phyloP scores from a whole-genome alignment of 768 basidiomycete species.

The Pulveroboletus sp. region DNA sequence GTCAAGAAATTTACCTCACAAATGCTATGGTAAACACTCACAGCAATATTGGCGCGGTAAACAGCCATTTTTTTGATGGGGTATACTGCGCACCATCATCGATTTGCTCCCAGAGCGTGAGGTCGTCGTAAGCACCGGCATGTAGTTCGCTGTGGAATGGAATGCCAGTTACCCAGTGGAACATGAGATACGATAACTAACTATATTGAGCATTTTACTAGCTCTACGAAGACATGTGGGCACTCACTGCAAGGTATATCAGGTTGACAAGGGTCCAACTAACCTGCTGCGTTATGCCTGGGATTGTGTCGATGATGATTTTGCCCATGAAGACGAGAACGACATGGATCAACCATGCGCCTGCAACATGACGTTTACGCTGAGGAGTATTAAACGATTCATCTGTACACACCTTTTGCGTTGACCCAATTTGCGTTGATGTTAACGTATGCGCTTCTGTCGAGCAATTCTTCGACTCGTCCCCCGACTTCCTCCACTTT shows the following conservation, averaged over 20 bases:
- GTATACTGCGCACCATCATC: conserved; percentile 99
- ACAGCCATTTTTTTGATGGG: conserved; percentile 95
- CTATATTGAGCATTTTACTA: conserved; percentile 2
- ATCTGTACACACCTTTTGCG: conserved; percentile 60
- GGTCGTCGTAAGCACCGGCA: conserved; percentile 93
- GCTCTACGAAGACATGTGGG: neutral
- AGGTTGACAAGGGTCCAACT: conserved; percentile 96
- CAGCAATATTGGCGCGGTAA: conserved; percentile 85
- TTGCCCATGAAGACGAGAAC: conserved; percentile 89
- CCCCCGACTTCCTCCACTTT: conserved; percentile 82
- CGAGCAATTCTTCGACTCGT: conserved; percentile 67
- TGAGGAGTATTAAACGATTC: conserved; percentile 1
- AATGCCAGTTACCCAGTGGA: conserved; percentile 96
- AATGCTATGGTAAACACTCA: conserved; percentile 37
- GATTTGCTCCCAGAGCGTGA: conserved; percentile 99
- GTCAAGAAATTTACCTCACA: neutral
- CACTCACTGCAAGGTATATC: conserved; percentile 78
- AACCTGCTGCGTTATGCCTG: conserved; percentile 88
- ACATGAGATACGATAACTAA: conserved; percentile 96
- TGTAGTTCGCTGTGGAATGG: conserved; percentile 87
- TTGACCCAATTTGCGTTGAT: conserved; percentile 94
- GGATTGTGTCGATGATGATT: conserved; percentile 88
- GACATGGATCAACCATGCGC: conserved; percentile 97
- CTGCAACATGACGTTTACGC: conserved; percentile 37
- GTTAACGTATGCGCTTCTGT: conserved; percentile 77